Percentiles rank a stretch among this genome's conserved stretches.
Evolutionary conservation across 1,284 basidiomycete species (phyloP).

Genomic region (Ustilago vetiveriae): DNA sequence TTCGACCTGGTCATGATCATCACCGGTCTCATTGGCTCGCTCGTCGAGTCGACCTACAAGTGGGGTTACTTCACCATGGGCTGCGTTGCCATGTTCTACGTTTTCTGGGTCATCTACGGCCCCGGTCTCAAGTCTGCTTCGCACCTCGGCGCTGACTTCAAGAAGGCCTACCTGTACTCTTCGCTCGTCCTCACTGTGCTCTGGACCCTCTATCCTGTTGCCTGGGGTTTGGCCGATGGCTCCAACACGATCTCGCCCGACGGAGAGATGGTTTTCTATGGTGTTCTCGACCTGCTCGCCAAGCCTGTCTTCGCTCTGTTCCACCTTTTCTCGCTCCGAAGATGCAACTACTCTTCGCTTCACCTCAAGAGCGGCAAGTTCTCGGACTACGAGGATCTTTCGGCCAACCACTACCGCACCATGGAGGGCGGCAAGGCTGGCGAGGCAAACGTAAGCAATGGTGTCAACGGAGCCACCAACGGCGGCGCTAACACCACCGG

Average conservation of each 20-base stretch:
- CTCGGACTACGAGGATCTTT: constrained; percentile 47
- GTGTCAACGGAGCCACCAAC: constrained; percentile 10
- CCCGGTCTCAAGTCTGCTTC: constrained; percentile 68
- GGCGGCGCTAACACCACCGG: constrained; percentile 9
- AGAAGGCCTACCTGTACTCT: constrained; percentile 68
- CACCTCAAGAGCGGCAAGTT: constrained; percentile 55
- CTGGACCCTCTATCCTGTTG: constrained; percentile 63
- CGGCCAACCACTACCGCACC: constrained; percentile 15
- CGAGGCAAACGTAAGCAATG: constrained; percentile 23
- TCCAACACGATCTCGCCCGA: constrained; percentile 70
- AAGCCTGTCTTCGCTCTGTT: constrained; percentile 67
- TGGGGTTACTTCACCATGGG: constrained; percentile 70
- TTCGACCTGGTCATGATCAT: constrained; percentile 71
- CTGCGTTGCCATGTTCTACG: constrained; percentile 69
- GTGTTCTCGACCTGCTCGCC: constrained; percentile 72
- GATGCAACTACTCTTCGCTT: constrained; percentile 53
- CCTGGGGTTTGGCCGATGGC: constrained; percentile 71
- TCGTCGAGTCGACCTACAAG: constrained; percentile 72
- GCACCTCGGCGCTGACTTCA: constrained; percentile 68
- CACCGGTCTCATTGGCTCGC: constrained; percentile 72
- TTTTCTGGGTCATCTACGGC: constrained; percentile 64
- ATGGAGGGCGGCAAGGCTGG: constrained; percentile 28
- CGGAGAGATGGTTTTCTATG: constrained; percentile 72
- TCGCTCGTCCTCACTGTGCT: constrained; percentile 61
- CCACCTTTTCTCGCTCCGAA: constrained; percentile 55